Evolutionary conservation across 495 filamentous ascomycete species (phyloP).

Genomic region (Aspergillus funiculosus): DNA sequence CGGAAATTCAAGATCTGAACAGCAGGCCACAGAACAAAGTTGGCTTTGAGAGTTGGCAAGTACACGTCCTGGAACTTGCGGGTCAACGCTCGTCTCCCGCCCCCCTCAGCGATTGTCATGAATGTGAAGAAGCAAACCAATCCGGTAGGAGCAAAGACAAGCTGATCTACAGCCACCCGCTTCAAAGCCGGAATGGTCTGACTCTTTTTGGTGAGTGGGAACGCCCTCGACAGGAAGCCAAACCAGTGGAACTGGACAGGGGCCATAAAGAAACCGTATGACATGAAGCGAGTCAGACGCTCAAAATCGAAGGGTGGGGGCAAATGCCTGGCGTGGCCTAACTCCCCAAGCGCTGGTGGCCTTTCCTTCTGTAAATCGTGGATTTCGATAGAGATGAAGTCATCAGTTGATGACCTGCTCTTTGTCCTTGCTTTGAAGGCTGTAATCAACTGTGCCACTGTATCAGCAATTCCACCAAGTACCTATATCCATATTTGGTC

Average conservation of each 20-base stretch:
- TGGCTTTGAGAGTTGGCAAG: conserved; percentile 88
- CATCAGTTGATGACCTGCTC: conserved; percentile 56
- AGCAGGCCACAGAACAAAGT: conserved; percentile 91
- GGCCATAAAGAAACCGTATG: conserved; percentile 92
- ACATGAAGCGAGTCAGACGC: conserved; percentile 87
- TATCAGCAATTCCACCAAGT: conserved; percentile 89
- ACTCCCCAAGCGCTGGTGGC: conserved; percentile 57
- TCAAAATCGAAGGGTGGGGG: conserved; percentile 94
- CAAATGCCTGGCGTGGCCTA: conserved; percentile 59
- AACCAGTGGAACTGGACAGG: conserved; percentile 98
- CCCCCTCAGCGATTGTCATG: conserved; percentile 95
- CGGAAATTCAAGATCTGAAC: conserved; percentile 98
- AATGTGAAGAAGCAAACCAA: conserved; percentile 87
- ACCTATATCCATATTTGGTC: conserved; percentile 43
- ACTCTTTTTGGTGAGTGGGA: conserved; percentile 74
- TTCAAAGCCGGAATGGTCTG: conserved; percentile 76
- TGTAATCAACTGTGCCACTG: conserved; percentile 89
- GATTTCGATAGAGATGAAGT: conserved; percentile 81
- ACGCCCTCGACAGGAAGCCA: conserved; percentile 70
- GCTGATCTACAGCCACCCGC: conserved; percentile 86
- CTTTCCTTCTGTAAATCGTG: conserved; percentile 83
- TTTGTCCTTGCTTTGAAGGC: conserved; percentile 64
- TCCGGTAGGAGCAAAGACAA: conserved; percentile 89
- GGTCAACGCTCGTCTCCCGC: conserved; percentile 69
- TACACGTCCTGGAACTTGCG: conserved; percentile 93